Percentiles rank a stretch among this genome's conserved stretches.
These are phyloP conservation scores for Trypanosoma theileri DNA, from an alignment of 208 protist genomes.

Conservation along the genomic window DNA sequence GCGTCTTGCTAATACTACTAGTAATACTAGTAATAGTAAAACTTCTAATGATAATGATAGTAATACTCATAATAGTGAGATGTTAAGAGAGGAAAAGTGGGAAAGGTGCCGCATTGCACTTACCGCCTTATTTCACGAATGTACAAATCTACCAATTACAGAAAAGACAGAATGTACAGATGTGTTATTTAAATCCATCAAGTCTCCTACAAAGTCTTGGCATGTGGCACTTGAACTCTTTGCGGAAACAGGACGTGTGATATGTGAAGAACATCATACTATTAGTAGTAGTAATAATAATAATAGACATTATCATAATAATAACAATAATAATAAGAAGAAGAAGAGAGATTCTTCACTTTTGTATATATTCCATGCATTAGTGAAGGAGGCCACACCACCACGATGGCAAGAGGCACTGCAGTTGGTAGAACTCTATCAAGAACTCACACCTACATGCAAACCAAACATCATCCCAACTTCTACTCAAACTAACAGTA, in stretches of 20 bases:
- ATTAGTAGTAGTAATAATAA: background rate
- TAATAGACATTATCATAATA: no score
- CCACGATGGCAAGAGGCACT: conserved; percentile 42
- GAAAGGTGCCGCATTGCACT: conserved; percentile 10
- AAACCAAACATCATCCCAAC: background rate
- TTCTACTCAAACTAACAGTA: background rate
- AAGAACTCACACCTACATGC: background rate
- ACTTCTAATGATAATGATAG: no score
- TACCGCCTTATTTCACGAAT: conserved; percentile 21
- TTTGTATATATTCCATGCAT: conserved; percentile 28
- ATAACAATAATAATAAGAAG: background rate
- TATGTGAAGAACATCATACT: conserved; percentile 22
- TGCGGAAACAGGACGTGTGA: conserved; percentile 7
- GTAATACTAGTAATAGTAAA: background rate
- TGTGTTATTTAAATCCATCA: conserved; percentile 6
- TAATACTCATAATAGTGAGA: background rate
- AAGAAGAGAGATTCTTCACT: conserved; percentile 10
- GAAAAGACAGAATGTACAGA: conserved; percentile 16
- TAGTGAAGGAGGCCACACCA: conserved; percentile 24
- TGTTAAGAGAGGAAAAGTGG: background rate
- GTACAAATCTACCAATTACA: background rate
- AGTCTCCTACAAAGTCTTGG: conserved; percentile 21
- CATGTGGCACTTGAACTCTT: conserved; percentile 23
- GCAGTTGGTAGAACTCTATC: conserved; percentile 26
- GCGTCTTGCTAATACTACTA: background rate